Evolutionary conservation across 192 early-diverging fungal genomes (phyloP).

Genomic region (Coemansia asiatica): DNA sequence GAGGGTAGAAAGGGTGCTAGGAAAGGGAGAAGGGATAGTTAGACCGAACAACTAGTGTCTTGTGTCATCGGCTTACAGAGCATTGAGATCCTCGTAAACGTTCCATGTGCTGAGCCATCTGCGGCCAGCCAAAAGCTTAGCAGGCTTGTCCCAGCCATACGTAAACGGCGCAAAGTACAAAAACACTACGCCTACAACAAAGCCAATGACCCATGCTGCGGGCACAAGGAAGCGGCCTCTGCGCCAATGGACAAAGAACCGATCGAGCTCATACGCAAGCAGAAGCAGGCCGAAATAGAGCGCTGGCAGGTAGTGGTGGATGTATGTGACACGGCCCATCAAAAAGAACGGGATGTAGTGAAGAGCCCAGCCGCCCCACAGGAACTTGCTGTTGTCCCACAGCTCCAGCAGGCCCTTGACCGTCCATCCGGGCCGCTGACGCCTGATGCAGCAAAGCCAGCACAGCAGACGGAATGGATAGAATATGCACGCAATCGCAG

Average conservation of each 20-base stretch:
- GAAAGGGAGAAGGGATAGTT: not conserved
- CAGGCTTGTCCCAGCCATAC: slow-evolving; percentile 75
- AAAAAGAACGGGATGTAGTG: slow-evolving; percentile 93
- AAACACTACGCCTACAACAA: slow-evolving; percentile 33
- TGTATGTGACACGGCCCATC: slow-evolving; percentile 87
- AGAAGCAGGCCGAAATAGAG: slow-evolving; percentile 80
- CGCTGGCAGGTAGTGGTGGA: slow-evolving; percentile 94
- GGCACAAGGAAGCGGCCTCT: slow-evolving; percentile 60
- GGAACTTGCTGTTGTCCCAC: slow-evolving; percentile 70
- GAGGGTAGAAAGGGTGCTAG: not conserved
- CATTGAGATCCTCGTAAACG: slow-evolving; percentile 58
- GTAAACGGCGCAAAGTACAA: slow-evolving; percentile 75
- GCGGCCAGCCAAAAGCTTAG: slow-evolving; percentile 56
- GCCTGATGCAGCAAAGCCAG: slow-evolving; percentile 25
- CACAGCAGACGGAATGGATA: slow-evolving; percentile 37
- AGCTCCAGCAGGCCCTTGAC: slow-evolving; percentile 56
- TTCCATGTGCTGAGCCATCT: slow-evolving; percentile 82
- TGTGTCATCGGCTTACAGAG: slow-evolving; percentile 21
- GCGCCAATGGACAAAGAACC: slow-evolving; percentile 60
- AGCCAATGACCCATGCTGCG: slow-evolving; percentile 37
- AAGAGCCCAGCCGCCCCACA: slow-evolving; percentile 79
- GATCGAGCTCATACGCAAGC: slow-evolving; percentile 73
- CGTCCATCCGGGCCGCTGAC: slow-evolving; percentile 29
- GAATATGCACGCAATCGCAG: slow-evolving; percentile 45
- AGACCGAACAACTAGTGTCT: not conserved